Base-by-base conservation (phyloP, 495 filamentous ascomycete species). In the Aspergillus egyptiacus region DNA sequence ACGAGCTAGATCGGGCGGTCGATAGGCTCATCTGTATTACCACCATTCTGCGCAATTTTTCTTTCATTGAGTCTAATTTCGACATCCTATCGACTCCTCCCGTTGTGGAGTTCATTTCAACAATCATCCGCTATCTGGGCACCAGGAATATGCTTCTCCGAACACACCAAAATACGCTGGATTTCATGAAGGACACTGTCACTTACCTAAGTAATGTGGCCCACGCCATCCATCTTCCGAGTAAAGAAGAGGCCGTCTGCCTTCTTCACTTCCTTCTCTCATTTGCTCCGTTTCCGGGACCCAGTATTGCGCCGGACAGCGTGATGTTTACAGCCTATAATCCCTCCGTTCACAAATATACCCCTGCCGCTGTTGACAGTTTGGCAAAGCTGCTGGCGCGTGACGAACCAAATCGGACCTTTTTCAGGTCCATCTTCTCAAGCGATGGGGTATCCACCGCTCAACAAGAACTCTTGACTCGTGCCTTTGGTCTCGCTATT, bases 111-210 rank as follows among this genome's bases (percentile, higher is more conserved):
- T 90, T 94, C 57, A 66, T 95, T 33, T 86, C 86, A 19, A 79
- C 80, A 17, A 77, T 89, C 25, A 91, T 96, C 56, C 76, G 89
- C 34, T 87, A 87, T 54, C 74, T 98, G 23, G 91, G 93, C 30
- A 96, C 91, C 3, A 83, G 89, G n/a, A 84, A 87, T 55, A 84
- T 87, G 76, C 75, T 96, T 31, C 68, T 96, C 34, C 81, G 90
- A 15, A 86, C 80, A 6, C 73, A 91, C 53, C 69, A 72, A 50
- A 93, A 95, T 66, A 91, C 86, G 4, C 66, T 95, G 59, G 91
- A 98, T 63, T 87, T 98, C 57, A 94, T 95, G 86, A 98, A 98
- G 65, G 93, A 98, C 65, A 74, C 90, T 11, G 81, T 97, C 48
- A 85, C 84, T 33, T 85, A 90, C 46, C 72, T 98, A 30, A 93